Evolutionary conservation across 345 rosid genomes (phyloP).

Genomic region (Salix purpurea): DNA sequence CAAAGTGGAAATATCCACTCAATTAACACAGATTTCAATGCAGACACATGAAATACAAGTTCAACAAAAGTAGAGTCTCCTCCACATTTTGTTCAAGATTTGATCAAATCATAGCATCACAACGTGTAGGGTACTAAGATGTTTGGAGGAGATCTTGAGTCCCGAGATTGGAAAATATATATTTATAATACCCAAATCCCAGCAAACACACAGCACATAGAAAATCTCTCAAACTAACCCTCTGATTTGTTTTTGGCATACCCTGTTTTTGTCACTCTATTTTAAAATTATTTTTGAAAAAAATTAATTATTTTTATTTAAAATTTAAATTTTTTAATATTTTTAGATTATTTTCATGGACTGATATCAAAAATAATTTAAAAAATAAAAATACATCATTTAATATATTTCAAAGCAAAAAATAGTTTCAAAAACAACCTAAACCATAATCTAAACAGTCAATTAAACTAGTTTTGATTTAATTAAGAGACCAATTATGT

Average conservation of each 20-base stretch:
- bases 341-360: too few relatives aligned
- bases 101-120: constrained; percentile 35
- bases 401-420: too few relatives aligned
- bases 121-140: constrained; percentile 38
- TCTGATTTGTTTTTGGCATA: not conserved
- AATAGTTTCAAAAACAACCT: too few relatives aligned
- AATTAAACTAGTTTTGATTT: not conserved
- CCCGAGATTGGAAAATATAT: constrained; percentile 23
- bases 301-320: too few relatives aligned
- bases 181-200: constrained; percentile 13
- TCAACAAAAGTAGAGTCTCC: not conserved
- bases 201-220: constrained; percentile 17
- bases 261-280: not conserved
- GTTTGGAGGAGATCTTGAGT: constrained; percentile 25
- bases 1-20: constrained; percentile 3
- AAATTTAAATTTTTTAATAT: too few relatives aligned
- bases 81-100: constrained; percentile 12
- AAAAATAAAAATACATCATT: too few relatives aligned
- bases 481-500: constrained; percentile 29
- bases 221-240: not conserved
- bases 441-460: too few relatives aligned
- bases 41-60: constrained; percentile 1
- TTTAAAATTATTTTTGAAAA: too few relatives aligned
- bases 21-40: not conserved
- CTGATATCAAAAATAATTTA: too few relatives aligned